Evolutionary conservation across 192 early-diverging fungal genomes (phyloP).

Genomic region (Rhizoclosmatium sp.): DNA sequence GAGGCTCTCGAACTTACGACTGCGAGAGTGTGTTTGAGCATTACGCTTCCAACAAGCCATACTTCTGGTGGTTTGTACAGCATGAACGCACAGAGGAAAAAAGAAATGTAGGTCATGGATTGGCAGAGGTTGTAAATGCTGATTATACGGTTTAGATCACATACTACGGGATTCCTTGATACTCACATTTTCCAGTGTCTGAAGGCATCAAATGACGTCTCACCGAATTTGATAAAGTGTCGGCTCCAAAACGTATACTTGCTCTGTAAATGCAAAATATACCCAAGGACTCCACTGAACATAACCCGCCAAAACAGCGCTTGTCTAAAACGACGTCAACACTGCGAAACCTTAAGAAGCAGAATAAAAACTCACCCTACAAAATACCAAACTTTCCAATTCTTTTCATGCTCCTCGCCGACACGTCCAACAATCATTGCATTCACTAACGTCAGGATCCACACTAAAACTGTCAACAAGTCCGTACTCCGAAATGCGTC

Average conservation of each 20-base stretch:
- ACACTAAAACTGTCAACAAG: conserved; percentile 77
- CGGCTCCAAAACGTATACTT: conserved; percentile 83
- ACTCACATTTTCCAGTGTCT: conserved; percentile 89
- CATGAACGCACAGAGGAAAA: conserved; percentile 80
- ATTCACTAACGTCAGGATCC: conserved; percentile 75
- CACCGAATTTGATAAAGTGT: conserved; percentile 93
- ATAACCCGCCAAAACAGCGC: conserved; percentile 87
- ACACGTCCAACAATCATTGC: conserved; percentile 64
- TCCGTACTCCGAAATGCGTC: conserved; percentile 88
- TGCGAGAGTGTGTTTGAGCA: conserved; percentile 87
- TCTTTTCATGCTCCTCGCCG: conserved; percentile 46
- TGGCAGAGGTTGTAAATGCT: conserved; percentile 91
- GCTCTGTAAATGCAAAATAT: conserved; percentile 81
- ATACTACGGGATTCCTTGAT: neutral
- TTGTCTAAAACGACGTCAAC: conserved; percentile 71
- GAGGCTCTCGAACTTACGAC: conserved; percentile 47
- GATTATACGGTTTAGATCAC: conserved; percentile 1
- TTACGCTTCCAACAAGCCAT: conserved; percentile 71
- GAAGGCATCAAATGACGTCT: conserved; percentile 87
- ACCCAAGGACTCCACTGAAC: conserved; percentile 83
- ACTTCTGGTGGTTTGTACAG: conserved; percentile 78
- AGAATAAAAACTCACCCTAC: conserved; percentile 41
- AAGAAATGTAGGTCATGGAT: conserved; percentile 91
- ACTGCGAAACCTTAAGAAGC: neutral
- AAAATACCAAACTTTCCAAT: conserved; percentile 53